Evolutionary conservation across 2,329 filamentous ascomycete genomes (phyloP), one percentile per base, ranked within the genome.

Genomic region (Aspergillus brunneoviolaceus): DNA sequence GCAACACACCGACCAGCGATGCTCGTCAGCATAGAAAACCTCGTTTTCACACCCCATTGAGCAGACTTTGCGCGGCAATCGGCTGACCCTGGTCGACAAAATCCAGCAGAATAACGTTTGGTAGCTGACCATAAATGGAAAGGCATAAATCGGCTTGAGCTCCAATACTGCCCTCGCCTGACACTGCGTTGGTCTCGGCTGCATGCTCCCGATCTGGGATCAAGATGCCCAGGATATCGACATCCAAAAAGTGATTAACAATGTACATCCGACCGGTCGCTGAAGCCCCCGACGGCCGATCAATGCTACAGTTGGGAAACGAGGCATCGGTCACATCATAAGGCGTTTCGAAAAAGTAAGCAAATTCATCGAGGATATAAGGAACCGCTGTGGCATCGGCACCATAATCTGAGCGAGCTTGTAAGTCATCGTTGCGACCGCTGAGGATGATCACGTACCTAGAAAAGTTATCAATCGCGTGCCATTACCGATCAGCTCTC

Each of bases 161-260:
- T 0, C 77, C 78, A 49, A 82, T 79, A 60, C 79, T 80, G 12
- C 76, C 74, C n/a, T 66, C 60, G 1, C 77, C 77, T 4, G 70
- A 72, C 4, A 73, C 75, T 7, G 79, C 76, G 58, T 82, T 82
- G 1, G 80, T 82, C 21, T 63, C 72, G 3, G 58, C 61, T 12
- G 78, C 77, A 14, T 66, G 70, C 4, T 68, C 62, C 16, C 77
- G 71, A 57, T 81, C 77, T 5, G 80, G 80, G n/a, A 81, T 65
- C 39, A 74, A 65, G 14, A 79, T 69, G 6, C 79, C 78, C 0
- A 77, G 58, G 31, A 80, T 64, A 53, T 80, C 72, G 10, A 75
- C 64, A 61, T 81, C 77, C 2, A 82, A 68, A 63, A 80, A 81
- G 65, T 82, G 80, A 59, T 82, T 82, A 60, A 82, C 73, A 39